phyloP scores from a whole-genome alignment of 1,139 yeast species.

The Hansenula anomala region DNA sequence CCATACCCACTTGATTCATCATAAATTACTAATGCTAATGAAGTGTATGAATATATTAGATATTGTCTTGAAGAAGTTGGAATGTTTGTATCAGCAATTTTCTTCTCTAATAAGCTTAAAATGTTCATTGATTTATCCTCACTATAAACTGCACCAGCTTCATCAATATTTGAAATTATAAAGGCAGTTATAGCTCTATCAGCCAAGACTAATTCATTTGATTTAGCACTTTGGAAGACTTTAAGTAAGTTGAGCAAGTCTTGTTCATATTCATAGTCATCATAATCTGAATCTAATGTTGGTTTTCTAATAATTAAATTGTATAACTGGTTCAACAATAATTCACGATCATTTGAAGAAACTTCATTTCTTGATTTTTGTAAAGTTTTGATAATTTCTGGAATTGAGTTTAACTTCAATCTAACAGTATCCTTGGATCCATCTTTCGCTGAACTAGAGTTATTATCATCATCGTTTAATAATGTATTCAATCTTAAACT shows the following conservation, averaged over 20 bases:
- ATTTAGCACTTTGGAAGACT: constrained; percentile 6
- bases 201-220: constrained; percentile 14
- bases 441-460: not conserved
- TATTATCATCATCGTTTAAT: constrained; percentile 7
- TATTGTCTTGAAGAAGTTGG: constrained; percentile 12
- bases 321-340: constrained; percentile 19
- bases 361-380: constrained; percentile 17
- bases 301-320: constrained; percentile 10
- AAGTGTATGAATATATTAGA: constrained; percentile 18
- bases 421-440: constrained; percentile 8
- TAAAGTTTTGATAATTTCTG: constrained; percentile 15
- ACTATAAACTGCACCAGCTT: constrained; percentile 15
- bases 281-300: constrained; percentile 6
- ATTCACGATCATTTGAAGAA: constrained; percentile 18
- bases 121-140: constrained; percentile 14
- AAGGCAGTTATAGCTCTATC: constrained; percentile 17
- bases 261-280: constrained; percentile 10
- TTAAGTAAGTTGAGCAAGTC: constrained; percentile 8
- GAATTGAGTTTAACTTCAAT: constrained; percentile 15
- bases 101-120: constrained; percentile 12
- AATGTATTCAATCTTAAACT: constrained; percentile 14
- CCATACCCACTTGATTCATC: constrained; percentile 23
- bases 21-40: constrained; percentile 15
- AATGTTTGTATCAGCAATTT: constrained; percentile 12
- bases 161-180: constrained; percentile 18